phyloP scores from a whole-genome alignment of 768 basidiomycete species.

The Cyathus striatus region DNA sequence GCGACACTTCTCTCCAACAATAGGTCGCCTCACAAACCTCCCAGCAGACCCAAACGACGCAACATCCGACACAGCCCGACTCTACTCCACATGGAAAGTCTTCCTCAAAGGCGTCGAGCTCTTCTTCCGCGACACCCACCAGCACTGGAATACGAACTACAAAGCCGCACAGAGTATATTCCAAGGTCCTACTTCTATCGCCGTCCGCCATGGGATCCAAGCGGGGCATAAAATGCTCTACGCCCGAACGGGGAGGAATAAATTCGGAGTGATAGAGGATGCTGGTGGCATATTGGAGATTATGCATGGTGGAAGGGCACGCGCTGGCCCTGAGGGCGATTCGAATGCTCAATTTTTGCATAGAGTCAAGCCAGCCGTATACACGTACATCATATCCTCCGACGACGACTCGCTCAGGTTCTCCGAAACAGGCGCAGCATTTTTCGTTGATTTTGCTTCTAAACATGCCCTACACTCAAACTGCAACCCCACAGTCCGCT shows the following conservation, averaged over 20 bases:
- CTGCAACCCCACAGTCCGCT: slow-evolving; percentile 61
- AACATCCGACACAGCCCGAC: slow-evolving; percentile 52
- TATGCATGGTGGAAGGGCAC: slow-evolving; percentile 36
- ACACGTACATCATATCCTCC: slow-evolving; percentile 78
- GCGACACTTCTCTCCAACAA: slow-evolving; percentile 64
- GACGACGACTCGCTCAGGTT: slow-evolving; percentile 77
- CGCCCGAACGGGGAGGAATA: slow-evolving; percentile 58
- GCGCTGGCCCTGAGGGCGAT: slow-evolving; percentile 4
- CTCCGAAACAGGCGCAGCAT: slow-evolving; percentile 83
- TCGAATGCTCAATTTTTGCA: slow-evolving; percentile 13
- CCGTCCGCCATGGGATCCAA: slow-evolving; percentile 65
- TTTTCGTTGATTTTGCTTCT: slow-evolving; percentile 82
- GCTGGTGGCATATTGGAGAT: slow-evolving; percentile 44
- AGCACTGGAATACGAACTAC: slow-evolving; percentile 66
- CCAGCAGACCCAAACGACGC: no score
- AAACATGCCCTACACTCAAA: slow-evolving; percentile 85
- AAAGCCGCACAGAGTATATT: slow-evolving; percentile 72
- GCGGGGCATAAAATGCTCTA: slow-evolving; percentile 73
- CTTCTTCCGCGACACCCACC: slow-evolving; percentile 55
- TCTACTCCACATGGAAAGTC: slow-evolving; percentile 81
- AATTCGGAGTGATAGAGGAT: slow-evolving; percentile 52
- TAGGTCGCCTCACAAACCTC: slow-evolving; percentile 59
- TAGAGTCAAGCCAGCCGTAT: slow-evolving; percentile 75
- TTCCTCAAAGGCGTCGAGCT: slow-evolving; percentile 55
- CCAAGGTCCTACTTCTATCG: slow-evolving; percentile 52